Base-by-base conservation (phyloP, 2,329 filamentous ascomycete species). In the Aspergillus sp. region DNA sequence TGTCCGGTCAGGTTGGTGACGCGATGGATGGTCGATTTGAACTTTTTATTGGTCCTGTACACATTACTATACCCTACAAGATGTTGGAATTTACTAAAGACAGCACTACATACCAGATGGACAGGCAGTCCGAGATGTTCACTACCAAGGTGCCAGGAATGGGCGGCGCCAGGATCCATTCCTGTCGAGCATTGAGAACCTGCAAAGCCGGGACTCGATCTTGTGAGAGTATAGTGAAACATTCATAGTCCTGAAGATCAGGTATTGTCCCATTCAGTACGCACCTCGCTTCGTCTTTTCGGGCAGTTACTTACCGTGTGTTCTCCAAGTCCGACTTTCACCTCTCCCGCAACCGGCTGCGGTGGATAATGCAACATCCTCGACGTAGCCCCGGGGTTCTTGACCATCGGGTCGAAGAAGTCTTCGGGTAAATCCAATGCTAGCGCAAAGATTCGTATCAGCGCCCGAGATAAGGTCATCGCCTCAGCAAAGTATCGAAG, bases 201-300 rank as follows among this genome's bases (percentile, higher is more conserved):
- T 78, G 72, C 8, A 78, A 57, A 0, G 72, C 76, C 0, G 70
- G 73, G 0, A 78, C 75, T 1, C 69, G 69, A 36, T 76, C 77
- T 60, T 80, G 78, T 8, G 79, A 70, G 1, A 79, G 68, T 5
- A 80, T 70, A 0, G 78, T 79, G 19, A 80, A 73, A 39, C 73
- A 75, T 23, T 78, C 78, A 30, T 74, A 80, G 47, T 80, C 69
- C 69, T 72, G 25, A 10, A 9, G 5, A 9, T 2, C 21, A 15
- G 5, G 19, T 15, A 25, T 19, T 5, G 7, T 12, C 6, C 4
- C 17, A 15, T 10, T 21, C 15, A 32, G n/a, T 5, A 32, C 10
- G 19, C 19, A 1, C 10, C 19, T 23, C 6, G 10, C 41, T 45
- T 32, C 2, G 10, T n/a, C n/a, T 2, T 23, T n/a, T 5, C 17